Evolutionary conservation across 805 yeast genomes (phyloP), one percentile per base, ranked within the genome.

Genomic region (Saccharomycopsis olivae): DNA sequence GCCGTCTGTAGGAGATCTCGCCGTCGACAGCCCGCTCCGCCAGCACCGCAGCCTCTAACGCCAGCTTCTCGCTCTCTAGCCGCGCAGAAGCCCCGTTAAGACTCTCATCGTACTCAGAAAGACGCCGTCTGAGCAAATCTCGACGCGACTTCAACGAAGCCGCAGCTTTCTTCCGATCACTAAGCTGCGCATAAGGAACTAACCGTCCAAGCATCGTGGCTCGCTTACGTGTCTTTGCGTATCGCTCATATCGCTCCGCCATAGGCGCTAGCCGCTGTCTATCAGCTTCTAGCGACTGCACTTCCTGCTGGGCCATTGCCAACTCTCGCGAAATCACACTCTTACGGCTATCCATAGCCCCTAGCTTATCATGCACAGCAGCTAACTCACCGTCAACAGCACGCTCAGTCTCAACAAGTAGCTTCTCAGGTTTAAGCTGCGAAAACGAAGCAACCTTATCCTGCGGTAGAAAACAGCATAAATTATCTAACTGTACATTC

Each of bases 361-460:
- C 75, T 35, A 89, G 63, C 21, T 60, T 51, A 28, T 72, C 67
- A 51, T 89, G 94, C 36, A 65, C 66, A 2, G 57, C 58, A 3
- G 75, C 55, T 48, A 88, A 59, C 29, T 70, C 65, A 2, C 78
- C 71, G 37, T 71, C 84, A 24, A 86, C 71, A 1, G 96, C 86
- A 44, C 89, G 62, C 52, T 87, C 85, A 1, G 95, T 84, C 51
- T 85, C 94, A 19, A 65, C 52, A 10, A 92, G 64, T 6, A 89
- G 61, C 44, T 75, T 75, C 47, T 82, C 87, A 1, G 94, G 83
- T 21, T 82, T 70, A 48, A 85, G 61, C 2, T 79, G 72, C 0
- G 96, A 94, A 64, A 92, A 92, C 48, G 84, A 86, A 2, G 94
- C 89, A 5, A 92, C 97, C 44, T 94, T 68, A 51, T 89, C 97